Evolutionary conservation across 352 stramenopile genomes (phyloP).

Genomic region (Phytophthora ramorum): DNA sequence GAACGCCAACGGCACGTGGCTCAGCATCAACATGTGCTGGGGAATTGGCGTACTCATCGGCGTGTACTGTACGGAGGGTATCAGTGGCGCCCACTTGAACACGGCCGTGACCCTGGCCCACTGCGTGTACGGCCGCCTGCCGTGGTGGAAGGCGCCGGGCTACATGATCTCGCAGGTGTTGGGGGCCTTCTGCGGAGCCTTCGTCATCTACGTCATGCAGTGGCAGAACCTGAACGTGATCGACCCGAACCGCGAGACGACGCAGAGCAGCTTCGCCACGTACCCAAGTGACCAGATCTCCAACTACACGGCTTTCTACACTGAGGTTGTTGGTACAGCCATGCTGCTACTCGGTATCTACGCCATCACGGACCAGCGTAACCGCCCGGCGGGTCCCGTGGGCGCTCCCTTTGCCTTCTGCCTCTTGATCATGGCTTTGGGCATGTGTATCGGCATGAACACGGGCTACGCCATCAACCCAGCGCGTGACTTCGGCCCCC

Average conservation of each 20-base stretch:
- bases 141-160: conserved; percentile 29
- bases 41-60: conserved; percentile 27
- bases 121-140: conserved; percentile 16
- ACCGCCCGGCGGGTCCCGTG: conserved; percentile 16
- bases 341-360: conserved; percentile 28
- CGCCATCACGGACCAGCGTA: conserved; percentile 30
- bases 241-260: conserved; percentile 23
- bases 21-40: conserved; percentile 32
- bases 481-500: conserved; percentile 25
- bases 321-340: conserved; percentile 17
- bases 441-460: conserved; percentile 31
- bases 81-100: conserved; percentile 27
- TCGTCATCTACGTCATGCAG: conserved; percentile 24
- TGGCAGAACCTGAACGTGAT: conserved; percentile 30
- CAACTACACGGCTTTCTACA: conserved; percentile 33
- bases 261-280: conserved; percentile 24
- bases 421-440: conserved; percentile 28
- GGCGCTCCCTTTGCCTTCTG: conserved; percentile 24
- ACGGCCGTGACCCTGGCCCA: conserved; percentile 19
- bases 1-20: conserved; percentile 26
- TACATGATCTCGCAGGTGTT: conserved; percentile 24
- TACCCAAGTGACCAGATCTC: conserved; percentile 28
- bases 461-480: conserved; percentile 31
- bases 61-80: conserved; percentile 28
- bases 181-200: conserved; percentile 19